Conservation (phyloP, 1,139 yeast genomes). For the Candida tetrigidarum region DNA sequence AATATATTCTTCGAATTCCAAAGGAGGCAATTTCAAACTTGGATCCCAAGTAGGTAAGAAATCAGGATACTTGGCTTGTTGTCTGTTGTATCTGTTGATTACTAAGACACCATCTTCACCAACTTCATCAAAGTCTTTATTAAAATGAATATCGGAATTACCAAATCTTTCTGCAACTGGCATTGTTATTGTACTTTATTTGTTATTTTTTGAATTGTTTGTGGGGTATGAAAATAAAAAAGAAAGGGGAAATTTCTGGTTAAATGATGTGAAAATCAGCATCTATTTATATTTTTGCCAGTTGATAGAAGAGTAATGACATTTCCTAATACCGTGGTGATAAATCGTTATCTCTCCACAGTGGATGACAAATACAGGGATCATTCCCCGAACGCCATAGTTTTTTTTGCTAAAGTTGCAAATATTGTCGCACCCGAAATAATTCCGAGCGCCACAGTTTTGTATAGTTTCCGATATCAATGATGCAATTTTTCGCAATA, state of each 20-base stretch:
- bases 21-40: constrained; percentile 43
- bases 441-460: neutral
- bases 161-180: constrained; percentile 26
- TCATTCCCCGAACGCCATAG: constrained; percentile 5
- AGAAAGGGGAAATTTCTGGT: neutral
- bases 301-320: too few relatives aligned
- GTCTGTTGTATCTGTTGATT: constrained; percentile 31
- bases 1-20: constrained; percentile 49
- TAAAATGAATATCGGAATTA: constrained; percentile 47
- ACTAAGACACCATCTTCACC: constrained; percentile 41
- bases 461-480: neutral
- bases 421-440: neutral
- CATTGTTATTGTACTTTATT: constrained; percentile 6
- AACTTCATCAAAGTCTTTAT: constrained; percentile 42
- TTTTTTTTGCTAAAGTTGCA: constrained; percentile 3
- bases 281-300: neutral
- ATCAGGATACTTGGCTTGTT: constrained; percentile 38
- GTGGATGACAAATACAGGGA: neutral
- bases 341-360: constrained; percentile 3
- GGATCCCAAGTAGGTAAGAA: constrained; percentile 61
- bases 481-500: constrained; percentile 7
- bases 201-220: neutral
- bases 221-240: neutral
- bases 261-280: neutral
- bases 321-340: too few relatives aligned